phyloP scores from a whole-genome alignment of 1,284 basidiomycete genomes.

The Thecaphora thlaspeos region DNA sequence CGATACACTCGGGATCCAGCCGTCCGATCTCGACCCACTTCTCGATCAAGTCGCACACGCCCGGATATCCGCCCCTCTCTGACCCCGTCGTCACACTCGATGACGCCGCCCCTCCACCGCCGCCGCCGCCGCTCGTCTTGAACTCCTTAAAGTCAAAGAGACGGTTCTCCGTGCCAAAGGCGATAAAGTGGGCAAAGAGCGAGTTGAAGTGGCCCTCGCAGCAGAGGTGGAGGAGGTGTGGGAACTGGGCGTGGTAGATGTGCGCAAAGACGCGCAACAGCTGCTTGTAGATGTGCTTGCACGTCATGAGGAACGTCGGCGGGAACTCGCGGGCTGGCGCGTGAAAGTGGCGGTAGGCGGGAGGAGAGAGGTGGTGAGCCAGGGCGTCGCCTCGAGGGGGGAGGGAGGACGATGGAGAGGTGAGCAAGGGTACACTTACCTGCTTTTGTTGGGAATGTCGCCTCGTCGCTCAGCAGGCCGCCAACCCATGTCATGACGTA shows the following conservation, averaged over 20 bases:
- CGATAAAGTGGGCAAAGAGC: slow-evolving; percentile 81
- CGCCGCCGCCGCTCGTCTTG: slow-evolving; percentile 61
- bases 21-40: slow-evolving; percentile 82
- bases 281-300: slow-evolving; percentile 95
- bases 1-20: slow-evolving; percentile 61
- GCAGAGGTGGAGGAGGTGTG: slow-evolving; percentile 83
- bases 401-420: not conserved
- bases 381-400: too few relatives aligned
- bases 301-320: slow-evolving; percentile 81
- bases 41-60: slow-evolving; percentile 82
- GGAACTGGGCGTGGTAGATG: slow-evolving; percentile 93
- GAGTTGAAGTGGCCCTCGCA: slow-evolving; percentile 96
- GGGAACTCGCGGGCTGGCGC: slow-evolving; percentile 86
- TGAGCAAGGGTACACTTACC: slow-evolving; percentile 62
- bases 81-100: slow-evolving; percentile 58
- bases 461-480: slow-evolving; percentile 87
- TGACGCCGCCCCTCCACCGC: slow-evolving; percentile 5
- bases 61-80: slow-evolving; percentile 60
- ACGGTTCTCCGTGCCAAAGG: slow-evolving; percentile 80
- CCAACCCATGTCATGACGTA: slow-evolving; percentile 99
- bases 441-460: slow-evolving; percentile 90
- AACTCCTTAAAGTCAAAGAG: slow-evolving; percentile 72
- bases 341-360: slow-evolving; percentile 3
- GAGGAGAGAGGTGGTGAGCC: not conserved
- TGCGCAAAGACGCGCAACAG: slow-evolving; percentile 96